Percentiles rank a stretch among this genome's conserved stretches.
phyloP scores from a whole-genome alignment of 2,329 filamentous ascomycete genomes.

The Emergomyces orientalis region DNA sequence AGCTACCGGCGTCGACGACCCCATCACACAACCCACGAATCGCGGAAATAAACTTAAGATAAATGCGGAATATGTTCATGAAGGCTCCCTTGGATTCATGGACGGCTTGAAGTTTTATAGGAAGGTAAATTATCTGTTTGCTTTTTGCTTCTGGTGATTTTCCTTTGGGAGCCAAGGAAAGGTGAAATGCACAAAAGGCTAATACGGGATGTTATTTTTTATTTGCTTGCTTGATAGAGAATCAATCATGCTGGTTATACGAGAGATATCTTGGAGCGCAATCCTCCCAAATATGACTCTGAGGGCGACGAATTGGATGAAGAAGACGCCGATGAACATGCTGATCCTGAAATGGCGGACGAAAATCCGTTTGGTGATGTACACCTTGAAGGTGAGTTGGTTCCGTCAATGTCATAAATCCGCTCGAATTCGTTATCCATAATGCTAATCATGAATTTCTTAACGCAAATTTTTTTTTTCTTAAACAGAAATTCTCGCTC shows the following conservation, averaged over 20 bases:
- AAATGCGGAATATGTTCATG: constrained; percentile 48
- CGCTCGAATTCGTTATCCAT: neutral
- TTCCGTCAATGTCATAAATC: neutral
- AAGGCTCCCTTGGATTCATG: constrained; percentile 45
- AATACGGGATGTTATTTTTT: neutral
- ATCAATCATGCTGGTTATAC: constrained; percentile 55
- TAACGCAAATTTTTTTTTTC: neutral
- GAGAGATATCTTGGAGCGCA: constrained; percentile 50
- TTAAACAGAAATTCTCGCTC: constrained; percentile 46
- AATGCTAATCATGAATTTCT: neutral
- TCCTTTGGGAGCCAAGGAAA: neutral
- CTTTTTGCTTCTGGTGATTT: constrained; percentile 3
- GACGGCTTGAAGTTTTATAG: constrained; percentile 46
- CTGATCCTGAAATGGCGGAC: constrained; percentile 48
- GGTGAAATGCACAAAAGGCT: neutral
- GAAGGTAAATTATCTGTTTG: constrained; percentile 37
- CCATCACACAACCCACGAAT: constrained; percentile 47
- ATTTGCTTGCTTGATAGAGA: constrained; percentile 33
- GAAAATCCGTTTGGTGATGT: constrained; percentile 54
- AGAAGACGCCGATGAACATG: constrained; percentile 49
- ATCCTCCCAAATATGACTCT: constrained; percentile 53
- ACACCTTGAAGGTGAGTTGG: constrained; percentile 45
- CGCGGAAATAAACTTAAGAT: constrained; percentile 53
- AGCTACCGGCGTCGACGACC: constrained; percentile 42
- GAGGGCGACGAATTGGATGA: constrained; percentile 54